Evolutionary conservation across 768 basidiomycete species (phyloP).

Genomic region (Mycena pura): DNA sequence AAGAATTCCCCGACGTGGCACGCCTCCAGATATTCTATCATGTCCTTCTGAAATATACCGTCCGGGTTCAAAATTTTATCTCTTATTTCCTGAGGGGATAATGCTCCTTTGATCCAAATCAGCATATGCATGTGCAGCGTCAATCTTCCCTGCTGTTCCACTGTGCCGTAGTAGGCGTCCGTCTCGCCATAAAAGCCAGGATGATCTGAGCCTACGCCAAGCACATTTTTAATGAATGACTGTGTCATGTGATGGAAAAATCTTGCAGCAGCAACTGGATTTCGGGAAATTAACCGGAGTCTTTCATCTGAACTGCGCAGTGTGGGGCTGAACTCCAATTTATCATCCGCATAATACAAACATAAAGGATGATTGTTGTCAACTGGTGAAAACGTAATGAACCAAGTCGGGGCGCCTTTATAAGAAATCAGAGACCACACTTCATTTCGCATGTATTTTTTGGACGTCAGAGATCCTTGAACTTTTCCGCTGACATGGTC

Average conservation of each 20-base stretch:
- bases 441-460: slow-evolving; percentile 33
- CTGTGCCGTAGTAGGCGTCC: slow-evolving; percentile 44
- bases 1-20: slow-evolving; percentile 39
- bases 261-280: slow-evolving; percentile 37
- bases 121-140: slow-evolving; percentile 45
- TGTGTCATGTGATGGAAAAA: slow-evolving; percentile 42
- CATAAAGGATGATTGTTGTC: slow-evolving; percentile 41
- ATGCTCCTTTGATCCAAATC: slow-evolving; percentile 38
- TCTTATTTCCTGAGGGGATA: slow-evolving; percentile 39
- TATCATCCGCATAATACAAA: slow-evolving; percentile 39
- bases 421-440: slow-evolving; percentile 25
- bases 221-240: slow-evolving; percentile 38
- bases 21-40: slow-evolving; percentile 41
- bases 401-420: slow-evolving; percentile 41
- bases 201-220: slow-evolving; percentile 27
- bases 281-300: slow-evolving; percentile 19
- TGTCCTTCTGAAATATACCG: slow-evolving; percentile 32
- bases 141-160: slow-evolving; percentile 46
- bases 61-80: slow-evolving; percentile 30
- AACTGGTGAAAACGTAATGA: slow-evolving; percentile 44
- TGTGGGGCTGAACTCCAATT: slow-evolving; percentile 30
- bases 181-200: slow-evolving; percentile 39
- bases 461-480: slow-evolving; percentile 32
- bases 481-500: no score
- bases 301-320: slow-evolving; percentile 11